These are phyloP conservation scores for Colletotrichum abscissum DNA, from an alignment of 2,329 filamentous ascomycete genomes.

Conservation along the genomic window DNA sequence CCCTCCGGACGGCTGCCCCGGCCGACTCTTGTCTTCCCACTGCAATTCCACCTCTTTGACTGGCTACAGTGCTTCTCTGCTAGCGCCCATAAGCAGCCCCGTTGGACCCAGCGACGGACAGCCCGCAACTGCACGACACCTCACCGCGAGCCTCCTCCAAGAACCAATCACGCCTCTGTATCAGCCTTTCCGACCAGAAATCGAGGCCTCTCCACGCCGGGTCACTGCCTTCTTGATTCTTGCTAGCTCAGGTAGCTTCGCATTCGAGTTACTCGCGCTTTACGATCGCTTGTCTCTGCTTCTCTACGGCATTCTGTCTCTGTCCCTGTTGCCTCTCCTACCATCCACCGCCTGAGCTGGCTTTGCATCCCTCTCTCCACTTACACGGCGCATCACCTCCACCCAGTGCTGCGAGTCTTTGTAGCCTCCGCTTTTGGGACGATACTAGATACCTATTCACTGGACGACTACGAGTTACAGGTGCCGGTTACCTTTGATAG, in stretches of 20 bases:
- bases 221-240: conserved; percentile 7
- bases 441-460: conserved; percentile 1
- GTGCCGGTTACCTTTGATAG: not conserved
- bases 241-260: conserved; percentile 3
- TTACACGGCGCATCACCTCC: conserved; percentile 7
- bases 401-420: conserved; percentile 19
- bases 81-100: conserved; percentile 32
- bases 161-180: conserved; percentile 24
- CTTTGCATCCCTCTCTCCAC: conserved; percentile 2
- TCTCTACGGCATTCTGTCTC: conserved; percentile 6
- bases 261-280: not conserved
- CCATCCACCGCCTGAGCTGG: not conserved
- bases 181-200: conserved; percentile 12
- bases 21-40: not conserved
- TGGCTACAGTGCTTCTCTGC: conserved; percentile 19
- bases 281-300: not conserved
- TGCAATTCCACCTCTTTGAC: conserved; percentile 3
- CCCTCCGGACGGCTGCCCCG: conserved; percentile 28
- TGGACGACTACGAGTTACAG: conserved; percentile 24
- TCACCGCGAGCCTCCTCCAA: conserved; percentile 19
- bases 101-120: conserved; percentile 28
- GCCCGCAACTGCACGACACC: conserved; percentile 33
- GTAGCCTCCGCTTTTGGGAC: conserved; percentile 1
- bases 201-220: conserved; percentile 10
- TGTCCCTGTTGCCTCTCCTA: not conserved